Base-by-base conservation (phyloP, 2,329 filamentous ascomycete genomes). In the Thermothelomyces thermophilus region DNA sequence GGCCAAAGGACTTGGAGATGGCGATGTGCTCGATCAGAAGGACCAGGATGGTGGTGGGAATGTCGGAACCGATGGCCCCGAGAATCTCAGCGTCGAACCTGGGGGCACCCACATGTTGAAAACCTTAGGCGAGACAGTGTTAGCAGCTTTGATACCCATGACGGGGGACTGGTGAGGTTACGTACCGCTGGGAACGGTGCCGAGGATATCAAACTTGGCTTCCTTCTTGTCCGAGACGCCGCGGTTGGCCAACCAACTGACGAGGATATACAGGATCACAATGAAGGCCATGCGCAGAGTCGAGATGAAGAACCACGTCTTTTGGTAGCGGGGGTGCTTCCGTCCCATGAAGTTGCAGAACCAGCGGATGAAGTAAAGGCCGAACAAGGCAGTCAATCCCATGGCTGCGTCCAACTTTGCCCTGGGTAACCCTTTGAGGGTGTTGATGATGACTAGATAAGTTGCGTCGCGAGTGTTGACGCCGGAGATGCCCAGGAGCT, bases 1-100 rank as follows among this genome's bases (percentile, higher is more conserved):
- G 81, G n/a, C 93, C 93, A 58, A 98, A 97, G 0, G 91, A 97
- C 68, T 98, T 98, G 26, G 91, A 90, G 56, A 98, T 97, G 49
- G 93, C 90, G 62, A 98, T 95, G 67, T 98, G 93, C 70, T 98
- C 93, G 53, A 97, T 95, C 26, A 98, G 76, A 49, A 97, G 77
- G 9, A 98, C 91, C 56, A 97, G 94, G 46, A 96, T 83, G 0
- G 87, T 84, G 3, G 86, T 87, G 0, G 93, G 93, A 3, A 97
- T 73, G 56, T 96, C 77, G 37, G 74, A 73, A 1, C 78, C 74
- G 62, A 95, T 89, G 0, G 80, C 70, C 1, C 70, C 73, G 62
- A 96, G 79, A 45, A 96, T 78, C 0, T 74, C 66, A 0, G 65
- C 68, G 57, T 87, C 80, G 54, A 97, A 68, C 0, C 66, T 72